Evolutionary conservation across 2,329 filamentous ascomycete species (phyloP).

Genomic region (Passalora sequoiae): DNA sequence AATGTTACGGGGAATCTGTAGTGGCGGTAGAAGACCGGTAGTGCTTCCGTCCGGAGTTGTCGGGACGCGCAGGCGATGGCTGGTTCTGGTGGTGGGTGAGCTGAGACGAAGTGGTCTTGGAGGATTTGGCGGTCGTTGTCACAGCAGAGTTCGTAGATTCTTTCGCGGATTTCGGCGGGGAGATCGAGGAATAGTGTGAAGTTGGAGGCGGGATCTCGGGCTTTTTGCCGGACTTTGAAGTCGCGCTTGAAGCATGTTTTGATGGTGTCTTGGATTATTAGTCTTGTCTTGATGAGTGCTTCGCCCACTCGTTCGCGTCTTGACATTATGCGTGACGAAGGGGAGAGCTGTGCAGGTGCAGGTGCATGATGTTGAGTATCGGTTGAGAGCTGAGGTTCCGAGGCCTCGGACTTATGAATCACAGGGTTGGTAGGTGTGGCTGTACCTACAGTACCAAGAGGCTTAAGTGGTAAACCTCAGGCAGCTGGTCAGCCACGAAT

Average conservation of each 20-base stretch:
- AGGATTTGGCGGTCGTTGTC: conserved; percentile 7
- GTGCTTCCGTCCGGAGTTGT: conserved; percentile 5
- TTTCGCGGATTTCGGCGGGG: conserved; percentile 9
- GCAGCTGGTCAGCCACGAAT: neutral
- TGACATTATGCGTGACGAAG: neutral
- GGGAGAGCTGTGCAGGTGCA: neutral
- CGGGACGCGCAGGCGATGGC: conserved; percentile 6
- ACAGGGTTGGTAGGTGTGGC: conserved; percentile 1
- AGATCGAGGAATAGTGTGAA: conserved; percentile 7
- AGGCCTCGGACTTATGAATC: conserved; percentile 1
- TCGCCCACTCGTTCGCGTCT: neutral
- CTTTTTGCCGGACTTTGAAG: conserved; percentile 3
- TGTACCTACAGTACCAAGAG: neutral
- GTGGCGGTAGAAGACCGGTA: conserved; percentile 7
- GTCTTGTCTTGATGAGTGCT: neutral
- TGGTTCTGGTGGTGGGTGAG: conserved; percentile 3
- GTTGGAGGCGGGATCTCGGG: neutral
- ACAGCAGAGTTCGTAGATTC: conserved; percentile 7
- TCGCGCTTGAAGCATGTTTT: conserved; percentile 2
- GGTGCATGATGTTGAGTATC: neutral
- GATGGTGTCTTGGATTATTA: neutral
- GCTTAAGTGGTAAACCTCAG: neutral
- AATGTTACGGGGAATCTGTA: conserved; percentile 7
- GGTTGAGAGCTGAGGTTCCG: neutral
- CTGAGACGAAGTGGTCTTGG: conserved; percentile 5